These are phyloP conservation scores for Gossypium sturtianum DNA, from an alignment of 345 rosid genomes.

Conservation along the genomic window DNA sequence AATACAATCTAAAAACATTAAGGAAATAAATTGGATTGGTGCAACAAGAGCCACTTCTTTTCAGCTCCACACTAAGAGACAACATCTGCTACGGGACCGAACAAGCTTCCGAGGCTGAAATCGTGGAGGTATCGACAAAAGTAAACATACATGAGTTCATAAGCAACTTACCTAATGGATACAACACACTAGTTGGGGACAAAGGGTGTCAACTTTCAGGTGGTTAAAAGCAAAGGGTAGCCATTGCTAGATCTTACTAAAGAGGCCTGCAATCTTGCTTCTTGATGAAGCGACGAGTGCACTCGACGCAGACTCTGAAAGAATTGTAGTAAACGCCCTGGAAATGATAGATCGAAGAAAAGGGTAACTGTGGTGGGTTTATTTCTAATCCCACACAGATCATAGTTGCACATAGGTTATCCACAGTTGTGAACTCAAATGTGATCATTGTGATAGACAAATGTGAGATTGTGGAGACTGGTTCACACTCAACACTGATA, in stretches of 20 bases:
- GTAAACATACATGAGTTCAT: conserved; percentile 49
- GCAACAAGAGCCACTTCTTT: conserved; percentile 51
- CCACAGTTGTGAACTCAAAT: conserved; percentile 63
- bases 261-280: conserved; percentile 48
- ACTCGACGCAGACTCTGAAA: conserved; percentile 66
- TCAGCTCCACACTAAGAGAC: conserved; percentile 40
- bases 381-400: conserved; percentile 42
- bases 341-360: conserved; percentile 20
- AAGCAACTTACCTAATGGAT: conserved; percentile 46
- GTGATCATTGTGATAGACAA: conserved; percentile 60
- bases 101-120: conserved; percentile 43
- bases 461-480: conserved; percentile 64
- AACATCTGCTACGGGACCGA: conserved; percentile 42
- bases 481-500: conserved; percentile 52
- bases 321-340: conserved; percentile 48
- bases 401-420: conserved; percentile 75
- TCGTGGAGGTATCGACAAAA: conserved; percentile 38
- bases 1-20: conserved; percentile 35
- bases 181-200: conserved; percentile 48
- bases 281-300: conserved; percentile 92
- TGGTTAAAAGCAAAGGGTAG: conserved; percentile 58
- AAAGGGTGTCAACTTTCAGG: conserved; percentile 67
- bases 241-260: conserved; percentile 52
- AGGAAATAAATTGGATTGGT: conserved; percentile 48
- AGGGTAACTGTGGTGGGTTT: conserved; percentile 20